These are phyloP conservation scores for Aspergillus taichungensis DNA, from an alignment of 495 filamentous ascomycete genomes.

Conservation along the genomic window DNA sequence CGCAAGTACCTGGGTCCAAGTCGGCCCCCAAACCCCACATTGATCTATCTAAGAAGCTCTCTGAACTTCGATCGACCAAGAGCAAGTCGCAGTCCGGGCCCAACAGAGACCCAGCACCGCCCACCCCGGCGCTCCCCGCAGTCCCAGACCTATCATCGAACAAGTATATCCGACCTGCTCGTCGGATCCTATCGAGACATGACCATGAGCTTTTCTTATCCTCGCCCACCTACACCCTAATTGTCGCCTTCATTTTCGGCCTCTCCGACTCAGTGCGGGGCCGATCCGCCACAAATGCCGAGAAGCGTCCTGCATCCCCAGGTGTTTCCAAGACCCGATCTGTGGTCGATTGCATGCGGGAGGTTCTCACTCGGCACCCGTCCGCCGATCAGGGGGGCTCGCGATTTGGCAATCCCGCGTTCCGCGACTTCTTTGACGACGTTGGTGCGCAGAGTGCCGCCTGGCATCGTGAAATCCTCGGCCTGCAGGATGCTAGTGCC, in stretches of 20 bases:
- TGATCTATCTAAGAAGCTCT: conserved; percentile 52
- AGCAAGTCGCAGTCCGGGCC: conserved; percentile 42
- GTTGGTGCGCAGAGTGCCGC: conserved; percentile 41
- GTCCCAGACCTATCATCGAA: conserved; percentile 56
- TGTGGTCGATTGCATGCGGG: conserved; percentile 60
- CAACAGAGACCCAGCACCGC: conserved; percentile 57
- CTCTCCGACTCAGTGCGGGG: conserved; percentile 78
- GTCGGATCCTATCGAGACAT: conserved; percentile 67
- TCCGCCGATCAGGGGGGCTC: conserved; percentile 79
- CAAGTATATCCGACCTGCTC: conserved; percentile 54
- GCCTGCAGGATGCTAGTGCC: conserved; percentile 43
- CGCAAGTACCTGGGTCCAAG: conserved; percentile 8
- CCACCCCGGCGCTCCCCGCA: conserved; percentile 61
- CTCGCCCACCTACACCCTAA: conserved; percentile 67
- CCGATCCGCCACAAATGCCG: conserved; percentile 58
- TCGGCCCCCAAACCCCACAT: conserved; percentile 34
- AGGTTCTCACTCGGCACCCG: conserved; percentile 56
- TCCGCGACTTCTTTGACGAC: conserved; percentile 73
- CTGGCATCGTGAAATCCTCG: conserved; percentile 40
- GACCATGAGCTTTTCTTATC: conserved; percentile 78
- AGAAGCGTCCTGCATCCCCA: conserved; percentile 43
- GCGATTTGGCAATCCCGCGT: conserved; percentile 88
- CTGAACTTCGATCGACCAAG: conserved; percentile 57
- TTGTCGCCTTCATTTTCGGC: conserved; percentile 76
- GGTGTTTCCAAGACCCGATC: conserved; percentile 54